Conservation (phyloP, 495 filamentous ascomycete species). For the Hyaloscypha bicolor region DNA sequence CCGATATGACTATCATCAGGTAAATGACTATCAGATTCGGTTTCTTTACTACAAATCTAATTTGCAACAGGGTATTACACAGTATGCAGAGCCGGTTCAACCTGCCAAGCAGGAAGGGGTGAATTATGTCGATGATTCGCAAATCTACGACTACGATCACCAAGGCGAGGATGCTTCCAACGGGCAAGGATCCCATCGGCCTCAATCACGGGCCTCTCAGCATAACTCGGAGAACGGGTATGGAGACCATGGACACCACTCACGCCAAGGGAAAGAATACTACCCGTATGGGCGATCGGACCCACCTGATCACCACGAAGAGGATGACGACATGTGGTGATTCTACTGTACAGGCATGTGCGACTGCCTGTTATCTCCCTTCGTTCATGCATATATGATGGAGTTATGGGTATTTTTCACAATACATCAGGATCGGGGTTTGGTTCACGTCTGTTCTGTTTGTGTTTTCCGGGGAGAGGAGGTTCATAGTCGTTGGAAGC, state of each 20-base stretch:
- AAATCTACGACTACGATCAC: constrained; percentile 60
- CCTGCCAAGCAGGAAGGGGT: constrained; percentile 45
- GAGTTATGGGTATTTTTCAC: constrained; percentile 29
- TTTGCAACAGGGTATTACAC: constrained; percentile 26
- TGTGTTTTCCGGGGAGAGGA: constrained; percentile 6
- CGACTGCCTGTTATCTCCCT: constrained; percentile 3
- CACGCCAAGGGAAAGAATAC: constrained; percentile 30
- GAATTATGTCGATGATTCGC: constrained; percentile 57
- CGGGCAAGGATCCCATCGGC: constrained; percentile 47
- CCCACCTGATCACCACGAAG: constrained; percentile 21
- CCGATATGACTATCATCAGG: constrained; percentile 52
- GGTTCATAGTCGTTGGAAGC: constrained; percentile 28
- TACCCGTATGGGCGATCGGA: constrained; percentile 28
- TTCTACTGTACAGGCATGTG: constrained; percentile 9
- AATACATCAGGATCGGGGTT: constrained; percentile 19
- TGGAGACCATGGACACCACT: constrained; percentile 32
- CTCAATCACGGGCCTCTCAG: constrained; percentile 55
- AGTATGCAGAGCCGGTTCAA: constrained; percentile 28
- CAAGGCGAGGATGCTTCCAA: constrained; percentile 44
- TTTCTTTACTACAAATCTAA: background rate
- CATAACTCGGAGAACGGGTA: constrained; percentile 52
- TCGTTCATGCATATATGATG: constrained; percentile 34
- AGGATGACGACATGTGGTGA: constrained; percentile 37
- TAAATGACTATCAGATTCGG: constrained; percentile 29
- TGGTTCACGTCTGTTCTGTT: constrained; percentile 11